Percentiles rank a stretch among this genome's conserved stretches.
These are phyloP conservation scores for Phytophthora pseudosyringae DNA, from an alignment of 352 stramenopile genomes.

Conservation along the genomic window DNA sequence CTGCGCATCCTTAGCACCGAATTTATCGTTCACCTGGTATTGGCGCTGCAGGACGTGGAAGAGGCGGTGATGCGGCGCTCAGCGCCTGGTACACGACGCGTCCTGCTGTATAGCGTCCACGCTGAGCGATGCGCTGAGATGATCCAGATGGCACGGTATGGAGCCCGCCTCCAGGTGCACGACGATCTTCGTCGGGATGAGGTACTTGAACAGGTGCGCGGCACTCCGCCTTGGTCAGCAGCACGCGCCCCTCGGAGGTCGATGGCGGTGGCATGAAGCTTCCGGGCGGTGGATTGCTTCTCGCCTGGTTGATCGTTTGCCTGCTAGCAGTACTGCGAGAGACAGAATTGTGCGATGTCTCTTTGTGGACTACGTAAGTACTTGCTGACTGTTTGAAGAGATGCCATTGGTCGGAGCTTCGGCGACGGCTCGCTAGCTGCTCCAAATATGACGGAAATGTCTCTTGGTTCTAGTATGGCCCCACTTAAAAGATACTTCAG, in stretches of 20 bases:
- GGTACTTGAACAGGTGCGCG: conserved; percentile 89
- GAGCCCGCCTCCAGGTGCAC: conserved; percentile 84
- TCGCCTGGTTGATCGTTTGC: no score
- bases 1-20: conserved; percentile 67
- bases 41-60: conserved; percentile 76
- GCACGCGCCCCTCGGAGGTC: background rate
- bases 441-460: no score
- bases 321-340: no score
- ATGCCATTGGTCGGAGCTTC: no score
- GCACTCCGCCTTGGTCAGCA: conserved; percentile 59
- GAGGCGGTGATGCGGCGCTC: conserved; percentile 73
- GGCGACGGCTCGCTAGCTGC: no score
- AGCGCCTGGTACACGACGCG: conserved; percentile 80
- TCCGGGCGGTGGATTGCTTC: background rate
- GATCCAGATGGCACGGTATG: conserved; percentile 82
- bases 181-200: conserved; percentile 84
- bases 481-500: no score
- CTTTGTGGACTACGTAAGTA: no score
- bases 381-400: no score
- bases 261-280: conserved; percentile 23
- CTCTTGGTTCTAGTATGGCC: no score
- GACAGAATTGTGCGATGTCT: no score
- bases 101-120: conserved; percentile 78
- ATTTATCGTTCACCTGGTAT: conserved; percentile 87
- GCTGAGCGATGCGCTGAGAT: conserved; percentile 74